Evolutionary conservation across 2,329 filamentous ascomycete genomes (phyloP).

Genomic region (Exophiala oligosperma): DNA sequence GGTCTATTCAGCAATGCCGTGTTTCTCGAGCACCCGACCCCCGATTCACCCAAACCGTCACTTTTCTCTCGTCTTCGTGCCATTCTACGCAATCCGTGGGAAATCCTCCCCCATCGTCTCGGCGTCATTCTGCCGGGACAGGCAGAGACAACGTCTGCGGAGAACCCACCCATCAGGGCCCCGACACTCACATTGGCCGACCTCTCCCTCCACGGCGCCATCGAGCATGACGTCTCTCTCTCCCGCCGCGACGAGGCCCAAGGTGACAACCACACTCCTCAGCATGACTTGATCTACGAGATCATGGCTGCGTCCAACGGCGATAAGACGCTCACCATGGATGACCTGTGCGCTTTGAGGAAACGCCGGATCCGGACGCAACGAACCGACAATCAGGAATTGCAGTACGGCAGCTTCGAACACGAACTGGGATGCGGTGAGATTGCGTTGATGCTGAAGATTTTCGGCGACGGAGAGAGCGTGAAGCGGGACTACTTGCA

Average conservation of each 20-base stretch:
- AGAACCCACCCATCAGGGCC: not conserved
- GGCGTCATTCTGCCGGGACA: slow-evolving; percentile 19
- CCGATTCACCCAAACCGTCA: slow-evolving; percentile 17
- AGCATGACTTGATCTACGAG: not conserved
- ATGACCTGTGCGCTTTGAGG: slow-evolving; percentile 2
- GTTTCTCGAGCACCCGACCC: slow-evolving; percentile 30
- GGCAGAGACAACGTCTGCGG: not conserved
- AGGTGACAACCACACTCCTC: slow-evolving; percentile 12
- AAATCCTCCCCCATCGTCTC: slow-evolving; percentile 11
- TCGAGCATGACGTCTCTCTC: slow-evolving; percentile 30
- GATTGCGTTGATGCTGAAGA: not conserved
- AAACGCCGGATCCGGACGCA: slow-evolving; percentile 1
- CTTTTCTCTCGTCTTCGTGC: slow-evolving; percentile 16
- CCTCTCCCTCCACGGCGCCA: slow-evolving; percentile 26
- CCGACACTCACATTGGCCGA: slow-evolving; percentile 21
- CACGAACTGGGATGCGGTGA: slow-evolving; percentile 1
- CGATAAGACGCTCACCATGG: slow-evolving; percentile 3
- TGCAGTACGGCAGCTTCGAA: slow-evolving; percentile 3
- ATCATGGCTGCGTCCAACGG: slow-evolving; percentile 1
- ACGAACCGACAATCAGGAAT: not conserved
- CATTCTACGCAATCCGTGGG: slow-evolving; percentile 1
- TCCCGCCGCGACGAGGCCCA: slow-evolving; percentile 28
- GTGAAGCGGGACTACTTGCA: slow-evolving; percentile 1
- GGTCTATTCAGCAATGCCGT: slow-evolving; percentile 37
- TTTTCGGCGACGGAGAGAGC: slow-evolving; percentile 4